phyloP scores from a whole-genome alignment of 2,329 filamentous ascomycete species.

The Aspergillus sp. region DNA sequence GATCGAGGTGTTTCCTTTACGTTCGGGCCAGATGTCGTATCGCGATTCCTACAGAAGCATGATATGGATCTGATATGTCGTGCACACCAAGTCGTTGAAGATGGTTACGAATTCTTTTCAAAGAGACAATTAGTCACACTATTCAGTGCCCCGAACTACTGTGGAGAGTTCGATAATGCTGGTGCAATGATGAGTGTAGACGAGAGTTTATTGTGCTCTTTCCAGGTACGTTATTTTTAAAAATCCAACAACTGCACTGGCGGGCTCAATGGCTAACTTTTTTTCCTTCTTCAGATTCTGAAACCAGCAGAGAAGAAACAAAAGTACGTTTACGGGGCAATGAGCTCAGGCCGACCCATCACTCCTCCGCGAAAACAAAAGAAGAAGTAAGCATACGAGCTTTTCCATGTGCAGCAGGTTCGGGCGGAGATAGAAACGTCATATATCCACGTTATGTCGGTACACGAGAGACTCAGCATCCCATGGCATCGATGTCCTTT shows the following conservation, averaged over 20 bases:
- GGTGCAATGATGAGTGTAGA: constrained; percentile 99
- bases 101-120: constrained; percentile 99
- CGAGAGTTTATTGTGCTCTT: constrained; percentile 96
- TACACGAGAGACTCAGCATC: constrained; percentile 24
- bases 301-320: constrained; percentile 99
- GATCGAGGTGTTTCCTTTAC: constrained; percentile 98
- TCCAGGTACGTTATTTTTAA: constrained; percentile 69
- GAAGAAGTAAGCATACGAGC: constrained; percentile 71
- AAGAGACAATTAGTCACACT: constrained; percentile 96
- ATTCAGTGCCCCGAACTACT: constrained; percentile 99
- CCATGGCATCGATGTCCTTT: constrained; percentile 29
- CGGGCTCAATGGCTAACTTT: constrained; percentile 14
- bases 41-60: constrained; percentile 96
- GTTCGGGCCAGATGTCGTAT: constrained; percentile 95
- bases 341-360: constrained; percentile 68
- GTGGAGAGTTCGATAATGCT: constrained; percentile 98
- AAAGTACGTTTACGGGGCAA: constrained; percentile 89
- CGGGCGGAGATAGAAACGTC: constrained; percentile 73
- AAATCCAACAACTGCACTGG: too few relatives aligned
- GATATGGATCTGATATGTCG: constrained; percentile 99
- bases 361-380: constrained; percentile 71
- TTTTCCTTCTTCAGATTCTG: constrained; percentile 68
- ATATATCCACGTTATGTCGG: constrained; percentile 27
- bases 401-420: constrained; percentile 79
- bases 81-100: constrained; percentile 97